Evolutionary conservation across 2,329 filamentous ascomycete species (phyloP).

Genomic region (Colletotrichum incanum): DNA sequence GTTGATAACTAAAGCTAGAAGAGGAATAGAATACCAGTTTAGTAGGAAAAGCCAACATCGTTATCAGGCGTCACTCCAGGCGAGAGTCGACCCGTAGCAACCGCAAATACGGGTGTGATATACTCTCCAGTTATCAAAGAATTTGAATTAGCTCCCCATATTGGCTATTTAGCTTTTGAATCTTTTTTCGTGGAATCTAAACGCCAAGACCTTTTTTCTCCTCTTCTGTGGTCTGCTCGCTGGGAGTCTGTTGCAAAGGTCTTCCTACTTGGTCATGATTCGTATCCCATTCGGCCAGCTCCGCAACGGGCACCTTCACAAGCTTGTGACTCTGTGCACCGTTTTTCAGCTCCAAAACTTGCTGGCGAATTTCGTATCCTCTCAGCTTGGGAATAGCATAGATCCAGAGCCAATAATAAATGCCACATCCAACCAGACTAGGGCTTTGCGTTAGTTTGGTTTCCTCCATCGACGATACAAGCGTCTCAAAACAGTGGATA

Average conservation of each 20-base stretch:
- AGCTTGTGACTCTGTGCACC: constrained; percentile 61
- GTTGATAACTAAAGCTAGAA: too few relatives aligned
- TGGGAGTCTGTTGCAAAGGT: background rate
- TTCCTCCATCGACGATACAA: background rate
- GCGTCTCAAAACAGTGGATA: constrained; percentile 50
- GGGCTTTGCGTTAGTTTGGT: background rate
- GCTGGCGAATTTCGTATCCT: constrained; percentile 69
- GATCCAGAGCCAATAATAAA: constrained; percentile 75
- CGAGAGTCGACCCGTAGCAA: background rate
- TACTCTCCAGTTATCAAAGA: too few relatives aligned
- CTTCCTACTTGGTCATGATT: background rate
- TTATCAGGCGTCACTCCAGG: too few relatives aligned
- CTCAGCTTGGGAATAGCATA: constrained; percentile 66
- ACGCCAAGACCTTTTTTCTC: background rate
- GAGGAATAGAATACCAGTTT: too few relatives aligned
- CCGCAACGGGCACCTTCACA: constrained; percentile 63
- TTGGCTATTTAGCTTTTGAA: background rate
- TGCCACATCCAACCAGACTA: constrained; percentile 58
- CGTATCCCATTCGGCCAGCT: background rate
- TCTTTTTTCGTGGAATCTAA: background rate
- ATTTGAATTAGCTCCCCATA: fast-evolving
- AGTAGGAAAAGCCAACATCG: too few relatives aligned
- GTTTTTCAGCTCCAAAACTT: constrained; percentile 63
- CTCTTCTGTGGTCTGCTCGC: background rate
- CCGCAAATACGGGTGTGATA: too few relatives aligned